Evolutionary conservation across 2,329 filamentous ascomycete genomes (phyloP).

Genomic region (Monosporascus sp.): DNA sequence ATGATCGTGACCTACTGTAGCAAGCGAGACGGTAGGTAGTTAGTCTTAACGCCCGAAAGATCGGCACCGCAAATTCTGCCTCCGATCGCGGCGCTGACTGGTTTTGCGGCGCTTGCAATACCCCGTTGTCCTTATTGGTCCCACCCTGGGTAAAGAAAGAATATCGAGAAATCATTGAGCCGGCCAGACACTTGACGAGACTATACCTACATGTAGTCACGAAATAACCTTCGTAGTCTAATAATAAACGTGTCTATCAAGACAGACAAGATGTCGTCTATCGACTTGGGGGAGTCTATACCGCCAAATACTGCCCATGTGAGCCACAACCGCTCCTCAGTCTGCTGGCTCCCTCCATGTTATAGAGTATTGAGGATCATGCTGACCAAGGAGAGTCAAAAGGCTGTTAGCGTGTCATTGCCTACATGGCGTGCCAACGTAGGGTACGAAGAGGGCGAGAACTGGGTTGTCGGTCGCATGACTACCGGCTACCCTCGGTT

Average conservation of each 20-base stretch:
- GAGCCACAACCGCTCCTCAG: slow-evolving; percentile 29
- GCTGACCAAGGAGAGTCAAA: neutral
- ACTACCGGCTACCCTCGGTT: slow-evolving; percentile 91
- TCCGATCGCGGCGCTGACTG: slow-evolving; percentile 20
- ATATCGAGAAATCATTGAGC: neutral
- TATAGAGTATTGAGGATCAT: neutral
- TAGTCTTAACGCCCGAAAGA: neutral
- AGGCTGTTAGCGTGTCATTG: slow-evolving; percentile 95
- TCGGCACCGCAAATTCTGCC: slow-evolving; percentile 8
- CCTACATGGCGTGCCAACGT: slow-evolving; percentile 90
- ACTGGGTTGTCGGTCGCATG: slow-evolving; percentile 82
- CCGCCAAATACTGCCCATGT: slow-evolving; percentile 76
- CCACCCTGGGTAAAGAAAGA: neutral
- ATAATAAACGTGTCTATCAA: neutral
- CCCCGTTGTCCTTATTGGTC: neutral
- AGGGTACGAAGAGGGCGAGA: slow-evolving; percentile 87
- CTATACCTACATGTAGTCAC: neutral
- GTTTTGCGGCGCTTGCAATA: neutral
- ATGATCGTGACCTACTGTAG: too few species aligned
- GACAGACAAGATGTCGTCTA: slow-evolving; percentile 35
- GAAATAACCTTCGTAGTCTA: neutral
- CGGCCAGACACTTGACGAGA: neutral
- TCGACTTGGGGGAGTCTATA: slow-evolving; percentile 63
- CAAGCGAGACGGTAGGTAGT: too few species aligned
- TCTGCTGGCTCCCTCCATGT: neutral